Evolutionary conservation across 164 flowering plant genomes (phyloP).

Genomic region (Dillenia turbinata): DNA sequence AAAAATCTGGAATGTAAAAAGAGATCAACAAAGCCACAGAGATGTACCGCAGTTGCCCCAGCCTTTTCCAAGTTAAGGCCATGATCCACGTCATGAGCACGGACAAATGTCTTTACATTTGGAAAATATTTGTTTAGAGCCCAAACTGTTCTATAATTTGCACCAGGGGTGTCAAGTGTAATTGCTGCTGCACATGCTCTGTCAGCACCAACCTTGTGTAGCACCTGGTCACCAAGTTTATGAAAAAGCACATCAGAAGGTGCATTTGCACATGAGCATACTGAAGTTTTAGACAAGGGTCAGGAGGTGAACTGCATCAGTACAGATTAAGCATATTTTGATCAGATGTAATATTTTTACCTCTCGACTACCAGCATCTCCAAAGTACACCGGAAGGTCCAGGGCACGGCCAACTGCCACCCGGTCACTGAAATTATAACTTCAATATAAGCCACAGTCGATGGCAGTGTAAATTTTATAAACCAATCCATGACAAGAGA

Average conservation of each 20-base stretch:
- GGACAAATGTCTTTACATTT: constrained; percentile 97
- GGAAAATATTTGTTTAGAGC: constrained; percentile 96
- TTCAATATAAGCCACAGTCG: too few relatives aligned
- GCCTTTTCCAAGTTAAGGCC: constrained; percentile 99
- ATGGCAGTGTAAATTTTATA: too few relatives aligned
- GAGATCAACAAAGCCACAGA: too few relatives aligned
- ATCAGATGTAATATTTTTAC: constrained; percentile 26
- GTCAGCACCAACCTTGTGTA: constrained; percentile 96
- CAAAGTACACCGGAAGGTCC: constrained; percentile 98
- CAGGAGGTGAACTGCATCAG: background rate
- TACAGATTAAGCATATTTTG: background rate
- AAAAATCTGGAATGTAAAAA: too few relatives aligned
- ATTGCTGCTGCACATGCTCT: constrained; percentile 99
- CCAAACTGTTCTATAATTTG: constrained; percentile 99
- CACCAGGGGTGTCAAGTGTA: constrained; percentile 94
- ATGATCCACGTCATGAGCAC: constrained; percentile 99
- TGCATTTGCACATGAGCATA: background rate
- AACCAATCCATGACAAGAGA: too few relatives aligned
- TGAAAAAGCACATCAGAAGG: constrained; percentile 16
- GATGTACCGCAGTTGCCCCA: constrained; percentile 95
- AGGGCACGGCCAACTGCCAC: constrained; percentile 96
- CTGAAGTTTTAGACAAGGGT: background rate
- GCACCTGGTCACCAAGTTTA: constrained; percentile 48
- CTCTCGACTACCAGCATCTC: constrained; percentile 99
- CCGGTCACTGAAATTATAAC: constrained; percentile 65